These are phyloP conservation scores for Sparassis latifolia DNA, from an alignment of 1,284 basidiomycete species.

Conservation along the genomic window DNA sequence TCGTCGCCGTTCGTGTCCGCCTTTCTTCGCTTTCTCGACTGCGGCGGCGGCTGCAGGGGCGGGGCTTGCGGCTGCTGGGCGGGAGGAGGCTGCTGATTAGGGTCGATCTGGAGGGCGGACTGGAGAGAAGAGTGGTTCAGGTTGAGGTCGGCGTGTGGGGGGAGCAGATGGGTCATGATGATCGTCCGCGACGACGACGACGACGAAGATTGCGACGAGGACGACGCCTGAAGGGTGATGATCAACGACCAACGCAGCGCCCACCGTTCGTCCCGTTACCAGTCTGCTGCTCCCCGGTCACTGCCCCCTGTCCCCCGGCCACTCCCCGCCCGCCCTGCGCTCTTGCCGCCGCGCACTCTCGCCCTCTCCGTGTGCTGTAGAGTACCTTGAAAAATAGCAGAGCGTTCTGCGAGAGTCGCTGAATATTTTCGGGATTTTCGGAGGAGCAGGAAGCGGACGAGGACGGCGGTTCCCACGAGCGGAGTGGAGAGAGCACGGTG, in stretches of 20 bases:
- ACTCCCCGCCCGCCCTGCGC: neutral
- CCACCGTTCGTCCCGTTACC: neutral
- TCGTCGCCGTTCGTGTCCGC: conserved; percentile 48
- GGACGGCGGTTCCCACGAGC: too few species aligned
- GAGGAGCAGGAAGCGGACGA: too few species aligned
- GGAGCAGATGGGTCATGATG: conserved; percentile 41
- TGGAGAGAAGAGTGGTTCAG: conserved; percentile 42
- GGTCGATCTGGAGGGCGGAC: conserved; percentile 60
- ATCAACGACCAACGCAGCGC: conserved; percentile 4
- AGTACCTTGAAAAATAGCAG: neutral
- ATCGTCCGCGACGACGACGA: conserved; percentile 16
- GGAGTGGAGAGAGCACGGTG: too few species aligned
- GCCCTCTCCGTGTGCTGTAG: neutral
- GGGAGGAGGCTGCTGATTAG: conserved; percentile 42
- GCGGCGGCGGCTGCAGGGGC: conserved; percentile 25
- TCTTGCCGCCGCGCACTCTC: neutral
- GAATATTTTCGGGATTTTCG: too few species aligned
- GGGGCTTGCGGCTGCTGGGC: conserved; percentile 30
- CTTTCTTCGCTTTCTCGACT: conserved; percentile 51
- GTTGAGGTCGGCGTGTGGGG: conserved; percentile 37
- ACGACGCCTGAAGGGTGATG: neutral
- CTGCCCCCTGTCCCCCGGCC: neutral
- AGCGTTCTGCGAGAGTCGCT: too few species aligned
- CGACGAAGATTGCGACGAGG: conserved; percentile 12
- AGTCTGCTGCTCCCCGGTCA: neutral